Percentiles rank a stretch among this genome's conserved stretches.
phyloP scores from a whole-genome alignment of 257 asterid species.

The Fraxinus excelsior region DNA sequence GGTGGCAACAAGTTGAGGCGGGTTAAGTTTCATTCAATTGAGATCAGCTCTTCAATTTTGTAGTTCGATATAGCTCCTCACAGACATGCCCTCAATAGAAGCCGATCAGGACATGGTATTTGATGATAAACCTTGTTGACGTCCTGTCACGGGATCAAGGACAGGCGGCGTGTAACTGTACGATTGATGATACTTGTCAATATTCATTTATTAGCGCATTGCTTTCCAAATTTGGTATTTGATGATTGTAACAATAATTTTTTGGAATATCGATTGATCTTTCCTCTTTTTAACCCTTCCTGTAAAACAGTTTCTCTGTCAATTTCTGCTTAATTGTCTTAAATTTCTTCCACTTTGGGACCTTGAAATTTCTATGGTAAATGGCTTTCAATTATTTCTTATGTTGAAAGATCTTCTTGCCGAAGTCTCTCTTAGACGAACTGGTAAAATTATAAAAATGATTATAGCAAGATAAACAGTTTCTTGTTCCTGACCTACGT shows the following conservation, averaged over 20 bases:
- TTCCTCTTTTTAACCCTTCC: background rate
- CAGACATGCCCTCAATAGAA: slow-evolving; percentile 5
- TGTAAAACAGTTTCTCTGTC: background rate
- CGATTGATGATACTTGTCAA: slow-evolving; percentile 15
- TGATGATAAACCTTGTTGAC: background rate
- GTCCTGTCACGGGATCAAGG: slow-evolving; percentile 10
- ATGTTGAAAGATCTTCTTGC: too few species aligned
- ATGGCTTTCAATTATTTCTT: too few species aligned
- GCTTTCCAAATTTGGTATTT: slow-evolving; percentile 24
- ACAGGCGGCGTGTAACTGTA: slow-evolving; percentile 24
- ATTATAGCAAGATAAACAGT: too few species aligned
- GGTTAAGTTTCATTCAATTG: slow-evolving; percentile 11
- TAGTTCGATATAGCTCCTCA: slow-evolving; percentile 30
- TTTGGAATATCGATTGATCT: slow-evolving; percentile 22
- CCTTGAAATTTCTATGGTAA: background rate
- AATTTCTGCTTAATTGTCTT: background rate
- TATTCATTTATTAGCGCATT: slow-evolving; percentile 20
- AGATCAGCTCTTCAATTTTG: slow-evolving; percentile 47
- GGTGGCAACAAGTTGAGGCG: slow-evolving; percentile 58
- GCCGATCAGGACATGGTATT: slow-evolving; percentile 2
- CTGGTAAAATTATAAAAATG: background rate
- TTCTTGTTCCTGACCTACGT: background rate
- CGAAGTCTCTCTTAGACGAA: background rate
- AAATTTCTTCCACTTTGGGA: background rate
- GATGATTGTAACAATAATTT: slow-evolving; percentile 25